Conservation (phyloP, 352 stramenopile genomes). For the Phytophthora aleatoria region DNA sequence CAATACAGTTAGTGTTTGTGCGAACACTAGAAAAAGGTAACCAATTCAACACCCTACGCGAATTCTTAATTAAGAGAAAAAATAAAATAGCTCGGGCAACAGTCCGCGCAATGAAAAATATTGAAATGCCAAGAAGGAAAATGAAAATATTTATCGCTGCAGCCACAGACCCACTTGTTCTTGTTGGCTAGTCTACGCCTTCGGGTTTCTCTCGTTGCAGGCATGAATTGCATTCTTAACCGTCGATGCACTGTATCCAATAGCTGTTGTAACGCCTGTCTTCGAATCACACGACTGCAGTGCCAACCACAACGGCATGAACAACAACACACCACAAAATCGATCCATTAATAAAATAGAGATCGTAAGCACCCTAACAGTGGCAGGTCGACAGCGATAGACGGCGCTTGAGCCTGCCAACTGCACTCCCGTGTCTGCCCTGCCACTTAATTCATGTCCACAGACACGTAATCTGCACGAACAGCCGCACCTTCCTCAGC, state of each 20-base stretch:
- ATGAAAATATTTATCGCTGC: too few relatives aligned
- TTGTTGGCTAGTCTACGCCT: too few relatives aligned
- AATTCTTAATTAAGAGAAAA: too few relatives aligned
- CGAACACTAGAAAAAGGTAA: too few relatives aligned
- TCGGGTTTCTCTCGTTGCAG: too few relatives aligned
- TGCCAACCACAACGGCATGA: slow-evolving; percentile 3
- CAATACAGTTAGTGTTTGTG: too few relatives aligned
- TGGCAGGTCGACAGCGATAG: slow-evolving; percentile 12
- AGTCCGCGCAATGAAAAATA: too few relatives aligned
- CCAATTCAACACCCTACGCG: too few relatives aligned
- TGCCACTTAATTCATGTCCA: slow-evolving; percentile 58
- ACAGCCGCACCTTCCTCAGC: slow-evolving; percentile 74
- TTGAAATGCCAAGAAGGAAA: too few relatives aligned
- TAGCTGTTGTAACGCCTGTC: neutral
- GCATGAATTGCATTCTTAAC: too few relatives aligned
- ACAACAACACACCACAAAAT: slow-evolving; percentile 28
- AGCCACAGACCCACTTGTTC: too few relatives aligned
- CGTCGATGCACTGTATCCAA: neutral
- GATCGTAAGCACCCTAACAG: slow-evolving; percentile 30
- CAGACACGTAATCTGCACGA: slow-evolving; percentile 61
- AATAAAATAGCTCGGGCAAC: too few relatives aligned
- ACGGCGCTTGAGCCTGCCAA: neutral
- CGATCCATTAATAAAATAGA: slow-evolving; percentile 48
- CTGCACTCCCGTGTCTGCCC: slow-evolving; percentile 15
- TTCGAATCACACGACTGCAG: slow-evolving; percentile 26